Evolutionary conservation across 83 land plant genomes (phyloP).

Genomic region (Picea abies): DNA sequence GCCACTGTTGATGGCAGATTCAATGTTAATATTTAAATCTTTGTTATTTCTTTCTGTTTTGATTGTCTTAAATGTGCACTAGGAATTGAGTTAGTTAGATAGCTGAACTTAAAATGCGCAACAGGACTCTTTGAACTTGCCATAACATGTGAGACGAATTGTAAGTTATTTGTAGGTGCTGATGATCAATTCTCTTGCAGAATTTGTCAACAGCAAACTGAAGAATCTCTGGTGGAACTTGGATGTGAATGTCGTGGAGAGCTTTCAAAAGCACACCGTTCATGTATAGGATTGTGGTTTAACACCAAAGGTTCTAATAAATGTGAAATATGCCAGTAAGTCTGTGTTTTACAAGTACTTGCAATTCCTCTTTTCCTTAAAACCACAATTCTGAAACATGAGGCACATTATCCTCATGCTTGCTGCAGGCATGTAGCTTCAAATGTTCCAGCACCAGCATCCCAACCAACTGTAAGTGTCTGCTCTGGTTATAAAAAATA

Average conservation of each 20-base stretch:
- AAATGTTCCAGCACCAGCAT: conserved; percentile 64
- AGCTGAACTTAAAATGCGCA: no score
- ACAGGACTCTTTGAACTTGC: no score
- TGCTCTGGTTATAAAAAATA: not conserved
- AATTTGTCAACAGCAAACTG: conserved; percentile 84
- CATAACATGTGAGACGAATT: no score
- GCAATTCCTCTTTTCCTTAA: not conserved
- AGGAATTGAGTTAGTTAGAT: no score
- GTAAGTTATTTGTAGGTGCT: not conserved
- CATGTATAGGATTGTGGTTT: conserved; percentile 90
- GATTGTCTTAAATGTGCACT: no score
- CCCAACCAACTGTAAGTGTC: conserved; percentile 63
- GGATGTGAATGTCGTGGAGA: conserved; percentile 94
- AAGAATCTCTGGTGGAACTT: conserved; percentile 74
- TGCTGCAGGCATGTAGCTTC: conserved; percentile 70
- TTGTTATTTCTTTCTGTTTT: no score
- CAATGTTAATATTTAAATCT: no score
- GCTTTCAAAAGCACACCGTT: conserved; percentile 78
- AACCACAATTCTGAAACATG: conserved; percentile 1
- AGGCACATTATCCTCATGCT: not conserved
- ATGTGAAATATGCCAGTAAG: conserved; percentile 97
- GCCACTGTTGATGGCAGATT: no score
- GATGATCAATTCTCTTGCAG: conserved; percentile 31
- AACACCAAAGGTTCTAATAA: conserved; percentile 84
- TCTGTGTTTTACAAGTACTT: conserved; percentile 11